Evolutionary conservation across 331 rosid genomes (phyloP).

Genomic region (Stylosanthes scabra): DNA sequence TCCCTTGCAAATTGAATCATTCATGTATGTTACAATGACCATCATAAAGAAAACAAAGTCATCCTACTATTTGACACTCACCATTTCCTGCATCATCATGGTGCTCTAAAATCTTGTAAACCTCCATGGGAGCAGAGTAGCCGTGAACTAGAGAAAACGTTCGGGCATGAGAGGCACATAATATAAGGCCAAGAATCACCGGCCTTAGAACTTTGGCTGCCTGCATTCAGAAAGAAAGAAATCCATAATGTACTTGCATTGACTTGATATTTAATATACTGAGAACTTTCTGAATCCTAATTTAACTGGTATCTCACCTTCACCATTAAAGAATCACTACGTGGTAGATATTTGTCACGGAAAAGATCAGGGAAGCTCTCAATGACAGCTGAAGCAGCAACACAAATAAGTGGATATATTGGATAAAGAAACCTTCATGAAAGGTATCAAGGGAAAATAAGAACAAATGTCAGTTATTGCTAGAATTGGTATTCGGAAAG

Average conservation of each 20-base stretch:
- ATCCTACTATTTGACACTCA: constrained; percentile 44
- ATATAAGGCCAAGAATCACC: constrained; percentile 73
- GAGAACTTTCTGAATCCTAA: constrained; percentile 18
- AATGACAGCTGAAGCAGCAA: constrained; percentile 97
- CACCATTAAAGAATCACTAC: constrained; percentile 48
- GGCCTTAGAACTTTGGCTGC: constrained; percentile 84
- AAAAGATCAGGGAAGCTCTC: constrained; percentile 96
- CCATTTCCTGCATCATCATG: constrained; percentile 74
- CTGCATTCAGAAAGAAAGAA: constrained; percentile 52
- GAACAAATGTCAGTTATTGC: background rate
- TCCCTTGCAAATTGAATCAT: constrained; percentile 8
- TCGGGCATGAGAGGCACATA: constrained; percentile 91
- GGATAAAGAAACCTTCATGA: constrained; percentile 93
- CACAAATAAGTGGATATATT: constrained; percentile 89
- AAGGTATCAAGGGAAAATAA: constrained; percentile 17
- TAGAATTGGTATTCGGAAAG: no score
- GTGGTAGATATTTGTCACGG: constrained; percentile 65
- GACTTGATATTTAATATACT: constrained; percentile 11
- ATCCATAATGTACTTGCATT: constrained; percentile 20
- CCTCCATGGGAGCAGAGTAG: constrained; percentile 92
- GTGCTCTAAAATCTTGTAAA: constrained; percentile 89
- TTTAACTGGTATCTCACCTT: constrained; percentile 52
- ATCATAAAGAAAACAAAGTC: constrained; percentile 7
- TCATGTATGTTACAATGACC: background rate
- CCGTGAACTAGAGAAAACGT: constrained; percentile 93